These are phyloP conservation scores for Gossypium ekmanianum DNA, from an alignment of 345 rosid genomes.

Conservation along the genomic window DNA sequence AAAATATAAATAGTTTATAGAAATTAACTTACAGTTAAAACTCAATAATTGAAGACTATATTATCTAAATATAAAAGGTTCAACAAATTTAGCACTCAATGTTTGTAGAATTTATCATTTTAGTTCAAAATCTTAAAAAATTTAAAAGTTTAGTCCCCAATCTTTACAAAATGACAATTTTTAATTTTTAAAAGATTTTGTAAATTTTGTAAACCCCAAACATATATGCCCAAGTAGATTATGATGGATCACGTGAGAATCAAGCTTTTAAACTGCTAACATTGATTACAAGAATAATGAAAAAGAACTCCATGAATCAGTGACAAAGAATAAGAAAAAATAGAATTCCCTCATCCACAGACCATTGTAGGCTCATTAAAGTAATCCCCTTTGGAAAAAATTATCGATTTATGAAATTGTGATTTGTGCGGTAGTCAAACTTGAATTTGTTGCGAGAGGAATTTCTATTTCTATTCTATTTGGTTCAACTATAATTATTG, in stretches of 20 bases:
- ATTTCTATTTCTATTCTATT: slow-evolving; percentile 19
- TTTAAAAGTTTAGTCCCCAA: too few species aligned
- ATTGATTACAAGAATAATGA: neutral
- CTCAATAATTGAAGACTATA: too few species aligned
- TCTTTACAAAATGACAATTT: too few species aligned
- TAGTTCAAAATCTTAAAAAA: too few species aligned
- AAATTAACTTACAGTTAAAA: too few species aligned
- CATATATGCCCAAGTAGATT: slow-evolving; percentile 75
- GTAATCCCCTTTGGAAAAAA: slow-evolving; percentile 69
- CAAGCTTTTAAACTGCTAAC: slow-evolving; percentile 12
- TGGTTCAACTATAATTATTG: slow-evolving; percentile 33
- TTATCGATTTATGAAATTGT: slow-evolving; percentile 63
- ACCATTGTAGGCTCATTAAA: too few species aligned
- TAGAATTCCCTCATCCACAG: neutral
- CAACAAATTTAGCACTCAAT: too few species aligned
- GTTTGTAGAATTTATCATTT: too few species aligned
- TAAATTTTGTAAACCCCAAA: slow-evolving; percentile 41
- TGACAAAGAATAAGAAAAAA: neutral
- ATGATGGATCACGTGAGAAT: slow-evolving; percentile 54
- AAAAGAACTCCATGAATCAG: neutral
- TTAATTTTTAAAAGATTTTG: too few species aligned
- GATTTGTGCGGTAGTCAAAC: slow-evolving; percentile 46
- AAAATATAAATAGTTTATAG: too few species aligned
- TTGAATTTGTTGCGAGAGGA: slow-evolving; percentile 34
- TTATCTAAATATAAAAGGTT: too few species aligned